A percentile compares a stretch with the other conserved stretches of the same genome.
Conservation (phyloP, 2,329 filamentous ascomycete species). For the Fusarium setosum region DNA sequence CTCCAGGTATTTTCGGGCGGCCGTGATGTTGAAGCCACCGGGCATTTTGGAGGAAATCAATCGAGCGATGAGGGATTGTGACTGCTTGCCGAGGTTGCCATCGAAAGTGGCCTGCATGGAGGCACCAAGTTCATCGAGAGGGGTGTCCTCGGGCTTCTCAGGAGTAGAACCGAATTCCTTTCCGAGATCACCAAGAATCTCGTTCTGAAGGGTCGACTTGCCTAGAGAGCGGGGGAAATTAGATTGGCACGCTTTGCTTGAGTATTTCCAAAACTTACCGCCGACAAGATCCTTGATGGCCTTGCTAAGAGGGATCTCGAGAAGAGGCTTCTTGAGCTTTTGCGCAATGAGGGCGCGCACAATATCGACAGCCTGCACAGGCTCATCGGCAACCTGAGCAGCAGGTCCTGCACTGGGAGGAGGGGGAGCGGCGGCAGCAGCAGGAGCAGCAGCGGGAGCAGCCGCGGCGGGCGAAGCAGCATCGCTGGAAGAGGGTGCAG, state of each 20-base stretch:
- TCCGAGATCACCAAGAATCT: slow-evolving; percentile 96
- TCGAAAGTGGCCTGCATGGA: slow-evolving; percentile 99
- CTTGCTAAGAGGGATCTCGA: slow-evolving; percentile 92
- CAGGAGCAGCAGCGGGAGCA: slow-evolving; percentile 64
- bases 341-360: slow-evolving; percentile 91
- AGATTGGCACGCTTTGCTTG: background rate
- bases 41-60: slow-evolving; percentile 99
- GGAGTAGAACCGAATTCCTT: slow-evolving; percentile 99
- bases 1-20: slow-evolving; percentile 94
- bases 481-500: slow-evolving; percentile 59
- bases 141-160: slow-evolving; percentile 98
- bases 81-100: slow-evolving; percentile 97
- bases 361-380: slow-evolving; percentile 90
- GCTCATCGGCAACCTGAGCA: slow-evolving; percentile 85
- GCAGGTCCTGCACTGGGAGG: slow-evolving; percentile 85
- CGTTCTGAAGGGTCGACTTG: slow-evolving; percentile 98
- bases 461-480: slow-evolving; percentile 63
- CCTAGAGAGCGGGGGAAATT: slow-evolving; percentile 61
- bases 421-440: slow-evolving; percentile 67
- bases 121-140: slow-evolving; percentile 92
- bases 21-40: slow-evolving; percentile 98
- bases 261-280: slow-evolving; percentile 68
- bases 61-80: slow-evolving; percentile 90
- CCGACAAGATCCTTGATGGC: slow-evolving; percentile 98
- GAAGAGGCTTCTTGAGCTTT: slow-evolving; percentile 94